Evolutionary conservation across 148 eudicot species (phyloP).

Genomic region (Vaccinium macrocarpon): DNA sequence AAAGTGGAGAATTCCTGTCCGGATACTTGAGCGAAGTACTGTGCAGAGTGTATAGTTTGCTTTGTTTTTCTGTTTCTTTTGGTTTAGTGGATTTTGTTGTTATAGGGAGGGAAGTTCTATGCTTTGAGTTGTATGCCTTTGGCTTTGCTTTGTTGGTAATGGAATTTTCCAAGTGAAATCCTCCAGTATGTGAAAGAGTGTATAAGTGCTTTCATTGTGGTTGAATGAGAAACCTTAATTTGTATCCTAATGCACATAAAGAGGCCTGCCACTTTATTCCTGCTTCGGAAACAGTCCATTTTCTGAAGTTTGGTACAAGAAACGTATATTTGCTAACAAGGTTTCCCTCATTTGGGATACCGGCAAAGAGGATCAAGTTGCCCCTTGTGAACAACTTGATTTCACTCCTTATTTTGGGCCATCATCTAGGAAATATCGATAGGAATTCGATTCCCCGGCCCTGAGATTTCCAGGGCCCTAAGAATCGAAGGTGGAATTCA

Average conservation of each 20-base stretch:
- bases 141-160: background rate
- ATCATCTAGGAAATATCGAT: background rate
- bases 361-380: background rate
- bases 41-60: background rate
- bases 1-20: background rate
- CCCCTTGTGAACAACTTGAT: background rate
- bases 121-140: background rate
- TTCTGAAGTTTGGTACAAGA: background rate
- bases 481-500: background rate
- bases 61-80: background rate
- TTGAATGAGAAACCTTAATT: background rate
- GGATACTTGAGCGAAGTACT: background rate
- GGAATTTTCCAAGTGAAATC: background rate
- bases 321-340: background rate
- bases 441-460: background rate
- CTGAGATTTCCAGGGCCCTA: no score
- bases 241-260: background rate
- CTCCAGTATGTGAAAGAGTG: background rate
- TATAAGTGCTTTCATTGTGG: background rate
- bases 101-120: background rate
- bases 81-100: background rate
- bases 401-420: background rate
- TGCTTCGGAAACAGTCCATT: background rate
- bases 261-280: background rate
- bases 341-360: background rate